Evolutionary conservation across 345 rosid genomes (phyloP).

Genomic region (Carallia brachiata): DNA sequence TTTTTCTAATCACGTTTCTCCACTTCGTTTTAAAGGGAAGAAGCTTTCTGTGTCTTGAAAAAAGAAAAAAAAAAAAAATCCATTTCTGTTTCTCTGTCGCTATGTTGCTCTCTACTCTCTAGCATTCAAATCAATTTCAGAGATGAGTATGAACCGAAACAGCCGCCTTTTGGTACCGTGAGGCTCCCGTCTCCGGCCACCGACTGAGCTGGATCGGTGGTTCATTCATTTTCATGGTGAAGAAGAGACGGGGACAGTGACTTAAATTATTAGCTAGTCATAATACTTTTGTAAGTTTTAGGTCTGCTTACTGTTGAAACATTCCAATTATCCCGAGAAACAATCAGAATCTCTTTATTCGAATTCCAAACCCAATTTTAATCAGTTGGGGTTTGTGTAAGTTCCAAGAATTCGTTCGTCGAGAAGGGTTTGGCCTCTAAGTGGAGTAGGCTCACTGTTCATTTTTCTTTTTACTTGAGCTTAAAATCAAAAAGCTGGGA

Average conservation of each 20-base stretch:
- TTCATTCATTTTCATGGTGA: neutral
- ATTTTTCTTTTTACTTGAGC: conserved; percentile 1
- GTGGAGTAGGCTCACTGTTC: neutral
- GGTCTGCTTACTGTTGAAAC: neutral
- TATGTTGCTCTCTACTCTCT: neutral
- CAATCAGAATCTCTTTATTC: neutral
- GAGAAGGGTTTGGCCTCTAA: neutral
- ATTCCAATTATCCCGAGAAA: neutral
- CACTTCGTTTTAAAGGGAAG: neutral
- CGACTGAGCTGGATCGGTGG: neutral
- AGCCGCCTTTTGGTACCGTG: conserved; percentile 35
- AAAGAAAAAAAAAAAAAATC: no score
- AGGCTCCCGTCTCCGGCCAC: neutral
- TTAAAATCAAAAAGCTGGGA: conserved; percentile 5
- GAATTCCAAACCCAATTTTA: neutral
- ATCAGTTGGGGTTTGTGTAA: neutral
- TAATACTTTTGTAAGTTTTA: neutral
- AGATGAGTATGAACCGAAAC: conserved; percentile 22
- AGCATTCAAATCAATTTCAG: neutral
- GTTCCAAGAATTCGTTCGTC: neutral
- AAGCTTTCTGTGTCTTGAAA: neutral
- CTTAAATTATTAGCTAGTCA: neutral
- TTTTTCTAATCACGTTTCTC: conserved; percentile 3
- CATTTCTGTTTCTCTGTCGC: neutral
- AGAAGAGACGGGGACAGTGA: neutral